A percentile compares a stretch with the other conserved stretches of the same genome.
These are phyloP conservation scores for Akanthomyces uredinophilus DNA, from an alignment of 2,329 filamentous ascomycete species.

Conservation along the genomic window DNA sequence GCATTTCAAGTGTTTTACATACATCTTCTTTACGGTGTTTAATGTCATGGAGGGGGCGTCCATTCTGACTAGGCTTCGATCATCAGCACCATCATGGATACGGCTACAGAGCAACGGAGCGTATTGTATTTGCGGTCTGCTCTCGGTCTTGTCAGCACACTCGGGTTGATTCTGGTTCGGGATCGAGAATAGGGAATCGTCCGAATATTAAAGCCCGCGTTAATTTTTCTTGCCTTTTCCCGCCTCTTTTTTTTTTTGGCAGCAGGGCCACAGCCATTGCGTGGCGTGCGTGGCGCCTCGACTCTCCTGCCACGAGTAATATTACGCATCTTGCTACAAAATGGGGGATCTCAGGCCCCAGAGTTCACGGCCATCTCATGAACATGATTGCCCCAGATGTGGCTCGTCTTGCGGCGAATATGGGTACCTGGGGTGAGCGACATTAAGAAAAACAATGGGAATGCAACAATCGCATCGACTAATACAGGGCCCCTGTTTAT, in stretches of 20 bases:
- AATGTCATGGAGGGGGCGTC: constrained; percentile 64
- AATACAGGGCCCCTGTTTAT: neutral
- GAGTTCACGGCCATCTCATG: neutral
- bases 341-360: no score
- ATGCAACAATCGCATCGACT: neutral
- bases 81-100: constrained; percentile 63
- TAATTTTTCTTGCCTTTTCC: no score
- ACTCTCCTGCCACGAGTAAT: no score
- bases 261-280: no score
- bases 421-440: neutral
- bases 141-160: constrained; percentile 50
- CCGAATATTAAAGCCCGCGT: no score
- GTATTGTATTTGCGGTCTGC: constrained; percentile 62
- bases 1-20: constrained; percentile 51
- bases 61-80: constrained; percentile 62
- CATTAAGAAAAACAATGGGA: neutral
- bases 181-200: constrained; percentile 60
- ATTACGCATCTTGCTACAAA: no score
- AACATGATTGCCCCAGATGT: neutral
- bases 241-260: no score
- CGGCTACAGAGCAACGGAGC: constrained; percentile 51
- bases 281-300: no score
- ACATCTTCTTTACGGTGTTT: constrained; percentile 53
- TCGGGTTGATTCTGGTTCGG: constrained; percentile 47
- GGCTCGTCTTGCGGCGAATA: neutral